Evolutionary conservation across 1,139 yeast species (phyloP), one percentile per base, ranked within the genome.

Genomic region (Yamadazyma aaseri): DNA sequence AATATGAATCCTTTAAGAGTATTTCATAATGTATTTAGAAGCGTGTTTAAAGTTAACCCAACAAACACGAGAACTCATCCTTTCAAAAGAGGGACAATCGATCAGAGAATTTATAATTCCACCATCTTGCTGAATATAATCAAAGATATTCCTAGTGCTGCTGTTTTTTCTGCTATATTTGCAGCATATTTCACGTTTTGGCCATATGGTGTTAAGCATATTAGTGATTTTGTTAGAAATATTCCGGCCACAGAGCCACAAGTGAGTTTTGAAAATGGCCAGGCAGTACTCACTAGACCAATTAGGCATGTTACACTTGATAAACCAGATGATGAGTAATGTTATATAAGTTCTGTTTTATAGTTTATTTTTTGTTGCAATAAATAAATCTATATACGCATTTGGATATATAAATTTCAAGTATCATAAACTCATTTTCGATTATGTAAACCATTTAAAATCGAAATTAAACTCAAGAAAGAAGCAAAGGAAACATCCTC

Each of bases 381-480:
- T n/a, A n/a, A n/a, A n/a, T n/a, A n/a, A n/a, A n/a, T n/a, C n/a
- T n/a, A n/a, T n/a, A n/a, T n/a, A n/a, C n/a, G n/a, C n/a, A n/a
- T n/a, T n/a, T n/a, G n/a, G n/a, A n/a, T n/a, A n/a, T n/a, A n/a
- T n/a, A n/a, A n/a, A n/a, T n/a, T n/a, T n/a, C n/a, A 6, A 25
- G 8, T 5, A 9, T 22, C 16, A 14, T 14, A 25, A 25, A 22
- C n/a, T 22, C 13, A 22, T 22, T 12, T 14, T 17, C 32, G 23
- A n/a, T 18, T 30, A 8, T 38, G 26, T 41, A 71, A 58, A 30
- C 66, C 66, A 47, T 87, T 89, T 42, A 87, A 69, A 35, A 86
- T 79, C 27, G 95, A 80, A 28, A 89, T 62, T 38, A 90, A 73
- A 12, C 97, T 86, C 50, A 79, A 75, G 63, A 86, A 78, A 3